Conservation (phyloP, 495 filamentous ascomycete species). For the Aspergillus sclerotiicarbonarius region DNA sequence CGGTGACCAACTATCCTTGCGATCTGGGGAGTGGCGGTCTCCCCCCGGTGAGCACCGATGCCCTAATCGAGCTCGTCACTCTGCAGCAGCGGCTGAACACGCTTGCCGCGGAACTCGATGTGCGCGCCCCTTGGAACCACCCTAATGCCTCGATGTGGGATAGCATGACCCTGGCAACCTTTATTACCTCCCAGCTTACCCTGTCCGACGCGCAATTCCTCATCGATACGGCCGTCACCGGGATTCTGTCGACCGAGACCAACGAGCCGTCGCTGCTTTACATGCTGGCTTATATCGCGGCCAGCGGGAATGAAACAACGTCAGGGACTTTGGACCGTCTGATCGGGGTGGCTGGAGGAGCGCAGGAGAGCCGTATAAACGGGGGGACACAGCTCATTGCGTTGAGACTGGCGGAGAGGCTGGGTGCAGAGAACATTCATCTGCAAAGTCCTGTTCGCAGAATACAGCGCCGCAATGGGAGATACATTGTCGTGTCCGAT, state of each 20-base stretch:
- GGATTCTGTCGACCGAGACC: slow-evolving; percentile 14
- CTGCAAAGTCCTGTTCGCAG: slow-evolving; percentile 10
- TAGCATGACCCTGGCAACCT: slow-evolving; percentile 14
- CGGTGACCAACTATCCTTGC: not conserved
- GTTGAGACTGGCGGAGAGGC: slow-evolving; percentile 10
- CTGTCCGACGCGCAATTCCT: slow-evolving; percentile 11
- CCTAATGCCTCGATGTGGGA: slow-evolving; percentile 14
- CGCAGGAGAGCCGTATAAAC: slow-evolving; percentile 19
- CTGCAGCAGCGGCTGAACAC: slow-evolving; percentile 8
- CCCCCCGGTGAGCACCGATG: slow-evolving; percentile 4
- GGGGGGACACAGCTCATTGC: slow-evolving; percentile 22
- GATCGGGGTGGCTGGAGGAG: slow-evolving; percentile 11
- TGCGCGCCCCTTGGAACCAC: slow-evolving; percentile 16
- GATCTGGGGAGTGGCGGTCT: not conserved
- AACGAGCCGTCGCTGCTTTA: slow-evolving; percentile 22
- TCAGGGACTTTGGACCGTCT: slow-evolving; percentile 20
- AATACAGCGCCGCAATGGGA: slow-evolving; percentile 6
- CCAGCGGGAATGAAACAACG: slow-evolving; percentile 17
- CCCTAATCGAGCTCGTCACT: slow-evolving; percentile 11
- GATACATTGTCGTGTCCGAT: slow-evolving; percentile 9
- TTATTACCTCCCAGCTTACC: not conserved
- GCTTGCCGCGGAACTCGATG: slow-evolving; percentile 11
- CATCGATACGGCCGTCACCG: slow-evolving; percentile 3
- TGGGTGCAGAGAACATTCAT: slow-evolving; percentile 13
- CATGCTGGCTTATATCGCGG: slow-evolving; percentile 20